Percentiles rank a stretch among this genome's conserved stretches.
Evolutionary conservation across 1,139 yeast species (phyloP).

Genomic region (Debaryomycetaceae sp.): DNA sequence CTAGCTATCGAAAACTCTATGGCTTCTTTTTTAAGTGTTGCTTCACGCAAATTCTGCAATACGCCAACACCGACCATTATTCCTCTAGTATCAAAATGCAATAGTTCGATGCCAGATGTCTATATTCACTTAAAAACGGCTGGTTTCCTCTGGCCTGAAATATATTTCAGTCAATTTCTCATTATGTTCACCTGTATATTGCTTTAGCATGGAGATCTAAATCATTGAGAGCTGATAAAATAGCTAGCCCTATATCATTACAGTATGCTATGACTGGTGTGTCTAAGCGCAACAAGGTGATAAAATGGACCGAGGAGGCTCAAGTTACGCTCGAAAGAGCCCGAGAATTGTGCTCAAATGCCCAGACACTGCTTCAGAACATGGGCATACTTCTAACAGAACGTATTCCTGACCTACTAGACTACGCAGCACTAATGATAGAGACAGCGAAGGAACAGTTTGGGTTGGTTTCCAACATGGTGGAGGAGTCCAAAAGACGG

Average conservation of each 20-base stretch:
- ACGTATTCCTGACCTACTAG: constrained; percentile 21
- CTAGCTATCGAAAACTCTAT: constrained; percentile 21
- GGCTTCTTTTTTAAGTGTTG: constrained; percentile 22
- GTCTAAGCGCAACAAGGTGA: constrained; percentile 3
- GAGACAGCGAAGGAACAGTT: constrained; percentile 19
- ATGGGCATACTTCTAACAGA: constrained; percentile 20
- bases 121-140: neutral
- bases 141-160: neutral
- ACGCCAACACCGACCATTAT: constrained; percentile 6
- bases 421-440: constrained; percentile 13
- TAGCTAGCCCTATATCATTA: neutral
- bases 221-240: neutral
- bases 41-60: constrained; percentile 18
- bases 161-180: neutral
- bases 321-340: constrained; percentile 27
- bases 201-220: neutral
- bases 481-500: constrained; percentile 15
- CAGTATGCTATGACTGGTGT: neutral
- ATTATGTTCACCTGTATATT: neutral
- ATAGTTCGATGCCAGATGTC: neutral
- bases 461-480: constrained; percentile 10
- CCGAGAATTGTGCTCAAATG: constrained; percentile 29
- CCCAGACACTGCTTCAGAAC: constrained; percentile 26
- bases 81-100: no score
- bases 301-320: constrained; percentile 29